These are phyloP conservation scores for Microthyrium microscopicum DNA, from an alignment of 2,329 filamentous ascomycete species.

Conservation along the genomic window DNA sequence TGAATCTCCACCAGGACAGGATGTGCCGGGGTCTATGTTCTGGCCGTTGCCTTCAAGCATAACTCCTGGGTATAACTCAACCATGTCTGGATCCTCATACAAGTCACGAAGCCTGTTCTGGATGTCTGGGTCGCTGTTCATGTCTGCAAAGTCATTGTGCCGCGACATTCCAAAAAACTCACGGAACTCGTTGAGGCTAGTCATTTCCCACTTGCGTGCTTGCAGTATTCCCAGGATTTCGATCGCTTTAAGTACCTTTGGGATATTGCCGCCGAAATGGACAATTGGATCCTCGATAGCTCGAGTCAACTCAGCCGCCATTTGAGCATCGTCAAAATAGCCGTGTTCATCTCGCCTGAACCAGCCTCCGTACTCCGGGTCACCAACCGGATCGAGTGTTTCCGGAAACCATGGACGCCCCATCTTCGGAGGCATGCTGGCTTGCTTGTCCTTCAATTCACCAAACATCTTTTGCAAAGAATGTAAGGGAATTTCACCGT, in stretches of 20 bases:
- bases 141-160: conserved; percentile 65
- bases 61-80: conserved; percentile 65
- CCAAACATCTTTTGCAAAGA: conserved; percentile 18
- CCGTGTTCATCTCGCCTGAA: conserved; percentile 50
- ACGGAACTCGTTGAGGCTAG: conserved; percentile 69
- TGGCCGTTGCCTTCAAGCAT: conserved; percentile 60
- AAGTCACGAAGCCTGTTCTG: conserved; percentile 39
- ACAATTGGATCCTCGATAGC: conserved; percentile 56
- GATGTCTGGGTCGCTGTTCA: conserved; percentile 60
- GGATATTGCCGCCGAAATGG: conserved; percentile 45
- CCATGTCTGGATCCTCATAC: conserved; percentile 62
- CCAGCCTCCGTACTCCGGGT: conserved; percentile 48
- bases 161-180: conserved; percentile 63
- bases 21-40: conserved; percentile 50
- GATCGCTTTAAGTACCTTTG: conserved; percentile 55
- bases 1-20: conserved; percentile 20
- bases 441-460: background rate
- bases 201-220: conserved; percentile 58
- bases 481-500: no score
- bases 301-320: conserved; percentile 50
- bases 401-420: conserved; percentile 39
- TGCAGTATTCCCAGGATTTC: conserved; percentile 71
- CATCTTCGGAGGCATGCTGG: conserved; percentile 12
- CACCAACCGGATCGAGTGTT: conserved; percentile 40
- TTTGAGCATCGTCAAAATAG: conserved; percentile 54